Conservation (phyloP, 2,329 filamentous ascomycete genomes). For the Arthrobotrys iridis region DNA sequence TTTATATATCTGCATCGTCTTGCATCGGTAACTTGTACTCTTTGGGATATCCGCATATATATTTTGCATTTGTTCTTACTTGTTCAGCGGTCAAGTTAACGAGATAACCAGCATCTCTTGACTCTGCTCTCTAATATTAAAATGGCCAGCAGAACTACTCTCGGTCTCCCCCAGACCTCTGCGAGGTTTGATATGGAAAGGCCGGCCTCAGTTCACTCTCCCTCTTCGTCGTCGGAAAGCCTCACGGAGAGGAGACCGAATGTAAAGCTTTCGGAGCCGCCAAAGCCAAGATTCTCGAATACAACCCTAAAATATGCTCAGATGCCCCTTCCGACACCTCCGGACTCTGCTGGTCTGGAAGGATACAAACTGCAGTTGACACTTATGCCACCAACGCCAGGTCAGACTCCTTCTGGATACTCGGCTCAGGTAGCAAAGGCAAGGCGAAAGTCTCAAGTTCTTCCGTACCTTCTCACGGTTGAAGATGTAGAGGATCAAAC, state of each 20-base stretch:
- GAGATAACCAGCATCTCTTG: slow-evolving; percentile 5
- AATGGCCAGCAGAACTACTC: slow-evolving; percentile 23
- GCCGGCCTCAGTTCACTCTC: slow-evolving; percentile 2
- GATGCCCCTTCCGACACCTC: slow-evolving; percentile 52
- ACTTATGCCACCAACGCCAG: slow-evolving; percentile 52
- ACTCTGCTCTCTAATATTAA: slow-evolving; percentile 28
- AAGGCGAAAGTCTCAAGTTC: slow-evolving; percentile 34
- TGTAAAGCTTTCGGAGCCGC: slow-evolving; percentile 19
- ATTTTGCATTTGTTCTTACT: slow-evolving; percentile 30
- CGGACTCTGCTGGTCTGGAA: slow-evolving; percentile 51
- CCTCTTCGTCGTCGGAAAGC: slow-evolving; percentile 47
- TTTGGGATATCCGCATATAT: slow-evolving; percentile 34
- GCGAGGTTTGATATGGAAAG: slow-evolving; percentile 53
- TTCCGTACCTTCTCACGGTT: slow-evolving; percentile 52
- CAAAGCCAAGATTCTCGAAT: slow-evolving; percentile 49
- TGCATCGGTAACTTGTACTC: slow-evolving; percentile 15
- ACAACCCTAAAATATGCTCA: slow-evolving; percentile 52
- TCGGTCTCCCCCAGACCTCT: slow-evolving; percentile 43
- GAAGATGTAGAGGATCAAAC: slow-evolving; percentile 48
- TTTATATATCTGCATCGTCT: slow-evolving; percentile 7
- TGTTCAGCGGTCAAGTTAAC: neutral
- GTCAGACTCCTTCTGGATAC: slow-evolving; percentile 36
- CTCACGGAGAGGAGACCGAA: slow-evolving; percentile 27
- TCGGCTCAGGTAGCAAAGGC: slow-evolving; percentile 9
- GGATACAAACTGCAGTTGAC: slow-evolving; percentile 51